Evolutionary conservation across 768 basidiomycete genomes (phyloP).

Genomic region (Termitomyces sp.): DNA sequence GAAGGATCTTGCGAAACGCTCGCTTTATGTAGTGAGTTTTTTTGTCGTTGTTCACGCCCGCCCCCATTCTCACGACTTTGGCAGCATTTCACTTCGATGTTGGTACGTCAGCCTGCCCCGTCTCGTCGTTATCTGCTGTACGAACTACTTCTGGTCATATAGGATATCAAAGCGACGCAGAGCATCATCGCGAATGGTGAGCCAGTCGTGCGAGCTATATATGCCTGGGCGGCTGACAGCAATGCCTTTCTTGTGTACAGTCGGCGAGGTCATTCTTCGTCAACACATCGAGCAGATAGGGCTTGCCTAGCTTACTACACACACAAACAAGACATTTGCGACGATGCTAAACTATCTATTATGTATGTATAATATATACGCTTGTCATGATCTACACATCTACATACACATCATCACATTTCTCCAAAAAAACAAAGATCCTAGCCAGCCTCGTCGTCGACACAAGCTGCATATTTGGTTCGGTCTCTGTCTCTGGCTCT

Average conservation of each 20-base stretch:
- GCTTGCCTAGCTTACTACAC: conserved; percentile 23
- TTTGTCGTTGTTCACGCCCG: neutral
- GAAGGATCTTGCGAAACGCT: conserved; percentile 54
- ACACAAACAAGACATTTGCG: too few species aligned
- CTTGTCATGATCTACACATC: neutral
- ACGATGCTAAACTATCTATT: neutral
- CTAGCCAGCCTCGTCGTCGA: too few species aligned
- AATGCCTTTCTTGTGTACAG: conserved; percentile 23
- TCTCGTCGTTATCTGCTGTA: neutral
- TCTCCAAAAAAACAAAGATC: too few species aligned
- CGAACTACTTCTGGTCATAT: conserved; percentile 2
- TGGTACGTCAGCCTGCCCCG: conserved; percentile 31
- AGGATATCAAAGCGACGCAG: conserved; percentile 68
- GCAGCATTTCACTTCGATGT: conserved; percentile 70
- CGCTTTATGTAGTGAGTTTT: conserved; percentile 57
- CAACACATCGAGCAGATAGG: conserved; percentile 58
- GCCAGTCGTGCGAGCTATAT: conserved; percentile 11
- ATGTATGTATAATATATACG: neutral
- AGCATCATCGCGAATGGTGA: conserved; percentile 58
- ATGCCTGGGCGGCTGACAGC: neutral
- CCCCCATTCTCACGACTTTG: neutral
- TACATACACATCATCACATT: too few species aligned
- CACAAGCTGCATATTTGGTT: too few species aligned
- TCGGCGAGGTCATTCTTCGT: conserved; percentile 64
- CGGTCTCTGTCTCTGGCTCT: too few species aligned